phyloP scores from a whole-genome alignment of 2,329 filamentous ascomycete genomes.

The Aspergillus jensenii region DNA sequence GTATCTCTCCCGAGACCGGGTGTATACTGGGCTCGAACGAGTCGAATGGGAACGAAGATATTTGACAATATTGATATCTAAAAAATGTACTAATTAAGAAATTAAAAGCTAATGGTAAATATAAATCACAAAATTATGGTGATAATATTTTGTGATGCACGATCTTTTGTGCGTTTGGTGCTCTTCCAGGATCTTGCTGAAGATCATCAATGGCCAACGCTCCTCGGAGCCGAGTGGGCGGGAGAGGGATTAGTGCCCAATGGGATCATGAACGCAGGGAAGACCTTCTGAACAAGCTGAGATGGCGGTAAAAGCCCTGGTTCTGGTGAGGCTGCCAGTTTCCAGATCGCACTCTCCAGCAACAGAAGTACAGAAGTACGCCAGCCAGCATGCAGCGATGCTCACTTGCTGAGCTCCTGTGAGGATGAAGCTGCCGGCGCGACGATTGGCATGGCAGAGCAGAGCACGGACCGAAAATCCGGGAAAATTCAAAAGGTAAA shows the following conservation, averaged over 20 bases:
- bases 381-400: background rate
- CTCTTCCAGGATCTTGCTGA: slow-evolving; percentile 6
- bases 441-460: background rate
- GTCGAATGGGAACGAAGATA: too few relatives aligned
- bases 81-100: too few relatives aligned
- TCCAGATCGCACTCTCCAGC: too few relatives aligned
- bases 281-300: slow-evolving; percentile 2
- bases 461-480: background rate
- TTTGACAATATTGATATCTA: too few relatives aligned
- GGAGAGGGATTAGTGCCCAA: slow-evolving; percentile 14
- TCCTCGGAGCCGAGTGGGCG: slow-evolving; percentile 9
- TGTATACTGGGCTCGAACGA: background rate
- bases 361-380: background rate
- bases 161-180: slow-evolving; percentile 5
- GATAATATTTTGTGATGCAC: background rate
- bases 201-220: slow-evolving; percentile 4
- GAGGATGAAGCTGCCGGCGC: background rate
- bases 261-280: slow-evolving; percentile 8
- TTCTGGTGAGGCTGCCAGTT: background rate
- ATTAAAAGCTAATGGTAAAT: background rate
- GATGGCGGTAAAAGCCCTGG: slow-evolving; percentile 4
- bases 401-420: background rate
- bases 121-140: background rate
- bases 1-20: background rate
- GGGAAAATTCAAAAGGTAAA: background rate